phyloP scores from a whole-genome alignment of 768 basidiomycete species.

The Coprinopsis sp. region DNA sequence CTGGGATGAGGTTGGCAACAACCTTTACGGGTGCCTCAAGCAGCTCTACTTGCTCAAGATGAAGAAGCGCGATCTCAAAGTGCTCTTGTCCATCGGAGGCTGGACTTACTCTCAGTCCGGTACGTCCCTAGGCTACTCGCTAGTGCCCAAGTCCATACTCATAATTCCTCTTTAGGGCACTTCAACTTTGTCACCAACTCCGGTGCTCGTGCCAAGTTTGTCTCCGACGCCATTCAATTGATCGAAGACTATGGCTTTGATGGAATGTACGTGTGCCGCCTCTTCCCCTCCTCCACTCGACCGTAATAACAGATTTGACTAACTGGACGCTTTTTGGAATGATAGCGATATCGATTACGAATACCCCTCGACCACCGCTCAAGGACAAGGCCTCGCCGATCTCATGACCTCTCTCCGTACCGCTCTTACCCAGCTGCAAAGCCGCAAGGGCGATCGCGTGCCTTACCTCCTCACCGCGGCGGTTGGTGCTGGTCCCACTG shows the following conservation, averaged over 20 bases:
- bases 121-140: conserved; percentile 12
- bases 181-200: conserved; percentile 59
- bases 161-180: conserved; percentile 37
- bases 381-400: conserved; percentile 64
- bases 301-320: not conserved
- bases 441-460: conserved; percentile 53
- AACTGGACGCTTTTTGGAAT: not conserved
- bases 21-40: conserved; percentile 78
- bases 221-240: conserved; percentile 54
- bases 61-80: conserved; percentile 49
- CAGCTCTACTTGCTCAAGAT: conserved; percentile 65
- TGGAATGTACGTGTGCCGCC: conserved; percentile 49
- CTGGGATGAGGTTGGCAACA: conserved; percentile 72
- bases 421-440: conserved; percentile 55
- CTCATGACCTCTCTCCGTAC: conserved; percentile 58
- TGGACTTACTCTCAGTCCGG: conserved; percentile 68
- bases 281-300: not conserved
- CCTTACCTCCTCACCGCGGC: conserved; percentile 62
- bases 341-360: conserved; percentile 73
- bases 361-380: conserved; percentile 54
- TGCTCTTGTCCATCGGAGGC: conserved; percentile 50
- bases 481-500: conserved; percentile 56
- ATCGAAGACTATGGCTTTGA: conserved; percentile 78
- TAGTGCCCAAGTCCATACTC: not conserved
- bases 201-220: conserved; percentile 50